Base-by-base conservation (phyloP, 2,329 filamentous ascomycete species). In the Aureobasidium leucospermi region DNA sequence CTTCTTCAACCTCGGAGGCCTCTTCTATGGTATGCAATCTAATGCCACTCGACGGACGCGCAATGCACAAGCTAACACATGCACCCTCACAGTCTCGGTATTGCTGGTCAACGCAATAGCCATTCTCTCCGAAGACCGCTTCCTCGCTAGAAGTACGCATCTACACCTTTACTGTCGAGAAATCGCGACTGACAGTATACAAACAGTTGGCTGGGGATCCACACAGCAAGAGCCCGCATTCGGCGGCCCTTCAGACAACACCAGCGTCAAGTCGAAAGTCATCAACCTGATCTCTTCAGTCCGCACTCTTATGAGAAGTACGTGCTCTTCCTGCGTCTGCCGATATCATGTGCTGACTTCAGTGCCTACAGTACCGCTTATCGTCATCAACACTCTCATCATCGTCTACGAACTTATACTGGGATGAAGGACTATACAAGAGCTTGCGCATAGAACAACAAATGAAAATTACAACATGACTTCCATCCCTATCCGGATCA, bases 41-140 rank as follows among this genome's bases (percentile, higher is more conserved):
- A 29, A 29, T 34, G 38, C 31, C 7, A 31, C 42, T 15, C 31
- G 23, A 62, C 15, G 28, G 6, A 4, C 28, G 6, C 28, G 19
- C 28, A 32, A n/a, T 29, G 23, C 23, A 10, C 1, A 32, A 62
- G 65, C 67, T 51, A 68, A 63, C 62, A 66, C 60, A 41, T 60
- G 28, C 43, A 62, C 10, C 34, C 23, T 62, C 43, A 23, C 69
- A 91, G 89, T 93, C 66, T 82, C 85, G 67, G 81, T 96, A 72
- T 89, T 97, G 69, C 83, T 97, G 71, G 86, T 94, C 76, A 99
- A 99, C 76, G 90, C 90, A 65, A 87, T 97, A 71, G 90, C 92
- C 64, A 85, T 96, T 70, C 87, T 97, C 65, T 96, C 90, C 67
- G 92, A 96, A 83, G 91, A 96, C 76, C 88, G 91, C 63, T 96